Conservation (phyloP, 192 early-diverging fungal genomes). For the Cladochytrium replicatum region DNA sequence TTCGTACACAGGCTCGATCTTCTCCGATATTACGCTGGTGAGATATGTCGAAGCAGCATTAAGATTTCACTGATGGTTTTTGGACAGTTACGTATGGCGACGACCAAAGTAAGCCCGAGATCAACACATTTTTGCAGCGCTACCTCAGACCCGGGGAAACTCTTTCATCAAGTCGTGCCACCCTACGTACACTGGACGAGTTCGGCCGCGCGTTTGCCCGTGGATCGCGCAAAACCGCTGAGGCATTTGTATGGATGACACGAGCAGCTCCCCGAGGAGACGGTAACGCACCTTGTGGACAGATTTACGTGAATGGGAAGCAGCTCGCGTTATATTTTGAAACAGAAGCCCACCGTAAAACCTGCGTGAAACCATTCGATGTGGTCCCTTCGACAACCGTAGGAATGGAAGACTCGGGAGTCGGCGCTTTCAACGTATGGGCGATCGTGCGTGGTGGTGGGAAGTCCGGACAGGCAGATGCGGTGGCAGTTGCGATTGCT, state of each 20-base stretch:
- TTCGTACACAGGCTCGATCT: conserved; percentile 35
- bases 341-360: conserved; percentile 51
- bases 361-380: conserved; percentile 62
- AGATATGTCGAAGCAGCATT: no score
- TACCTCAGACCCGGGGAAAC: conserved; percentile 21
- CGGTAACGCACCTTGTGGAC: no score
- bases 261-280: no score
- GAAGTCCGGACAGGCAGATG: conserved; percentile 72
- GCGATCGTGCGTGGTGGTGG: conserved; percentile 72
- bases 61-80: not conserved
- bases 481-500: conserved; percentile 72
- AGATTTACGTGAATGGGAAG: conserved; percentile 64
- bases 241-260: conserved; percentile 64
- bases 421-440: conserved; percentile 84
- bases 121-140: conserved; percentile 8
- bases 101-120: conserved; percentile 2
- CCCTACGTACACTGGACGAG: conserved; percentile 58
- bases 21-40: no score
- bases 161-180: no score
- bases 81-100: not conserved
- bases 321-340: conserved; percentile 68
- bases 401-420: no score
- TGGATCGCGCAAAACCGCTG: conserved; percentile 74
- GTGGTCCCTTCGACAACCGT: conserved; percentile 44
- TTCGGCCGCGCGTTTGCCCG: conserved; percentile 61